Conservation (phyloP, 352 stramenopile species). For the Phytophthora citrophthora region DNA sequence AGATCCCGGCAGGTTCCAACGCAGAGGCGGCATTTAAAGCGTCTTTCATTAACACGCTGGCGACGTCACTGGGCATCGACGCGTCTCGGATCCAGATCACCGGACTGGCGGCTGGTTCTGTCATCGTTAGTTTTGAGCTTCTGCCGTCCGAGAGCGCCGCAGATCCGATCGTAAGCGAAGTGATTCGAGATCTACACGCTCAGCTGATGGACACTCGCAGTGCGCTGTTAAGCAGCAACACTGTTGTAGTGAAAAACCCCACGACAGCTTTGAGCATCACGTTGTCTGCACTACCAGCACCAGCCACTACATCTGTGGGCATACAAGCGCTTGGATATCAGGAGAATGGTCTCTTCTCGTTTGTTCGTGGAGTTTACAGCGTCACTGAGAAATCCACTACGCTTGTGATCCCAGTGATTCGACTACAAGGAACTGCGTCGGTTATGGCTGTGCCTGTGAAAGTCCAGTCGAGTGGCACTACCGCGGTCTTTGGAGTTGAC, state of each 20-base stretch:
- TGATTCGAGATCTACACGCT: conserved; percentile 44
- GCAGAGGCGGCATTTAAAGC: conserved; percentile 62
- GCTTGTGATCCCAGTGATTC: conserved; percentile 53
- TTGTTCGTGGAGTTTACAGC: conserved; percentile 56
- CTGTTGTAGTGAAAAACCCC: conserved; percentile 44
- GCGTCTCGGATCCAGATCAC: conserved; percentile 58
- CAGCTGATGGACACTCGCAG: conserved; percentile 55
- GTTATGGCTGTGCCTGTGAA: conserved; percentile 54
- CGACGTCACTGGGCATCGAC: conserved; percentile 53
- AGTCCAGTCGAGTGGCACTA: conserved; percentile 35
- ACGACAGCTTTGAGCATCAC: conserved; percentile 38
- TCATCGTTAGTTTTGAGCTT: conserved; percentile 73
- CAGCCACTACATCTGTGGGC: conserved; percentile 22
- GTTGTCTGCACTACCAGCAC: conserved; percentile 22
- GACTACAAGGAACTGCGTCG: conserved; percentile 52
- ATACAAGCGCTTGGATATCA: conserved; percentile 68
- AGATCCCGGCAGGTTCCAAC: conserved; percentile 51
- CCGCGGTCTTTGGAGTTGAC: conserved; percentile 46
- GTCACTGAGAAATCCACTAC: conserved; percentile 58
- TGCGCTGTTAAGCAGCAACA: conserved; percentile 31
- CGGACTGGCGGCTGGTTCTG: conserved; percentile 55
- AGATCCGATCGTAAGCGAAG: conserved; percentile 55
- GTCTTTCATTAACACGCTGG: conserved; percentile 42
- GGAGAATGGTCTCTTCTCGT: conserved; percentile 66
- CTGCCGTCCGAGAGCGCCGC: conserved; percentile 53